Evolutionary conservation across 371 early-diverging fungal species (phyloP).

Genomic region (Actinomucor elegans): DNA sequence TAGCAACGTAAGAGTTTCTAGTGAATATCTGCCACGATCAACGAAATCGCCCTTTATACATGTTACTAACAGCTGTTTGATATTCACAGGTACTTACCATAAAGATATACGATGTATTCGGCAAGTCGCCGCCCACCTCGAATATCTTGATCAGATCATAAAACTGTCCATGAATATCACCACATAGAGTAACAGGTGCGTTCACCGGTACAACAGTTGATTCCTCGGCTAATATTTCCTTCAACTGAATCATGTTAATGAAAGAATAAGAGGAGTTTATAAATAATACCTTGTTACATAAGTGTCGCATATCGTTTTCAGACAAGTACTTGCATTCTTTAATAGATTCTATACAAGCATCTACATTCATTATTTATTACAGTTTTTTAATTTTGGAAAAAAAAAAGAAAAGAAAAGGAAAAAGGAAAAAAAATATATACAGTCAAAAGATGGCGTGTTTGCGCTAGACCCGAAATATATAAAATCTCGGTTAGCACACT

Average conservation of each 20-base stretch:
- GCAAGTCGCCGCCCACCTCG: constrained; percentile 96
- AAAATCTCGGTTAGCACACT: background rate
- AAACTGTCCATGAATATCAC: constrained; percentile 99
- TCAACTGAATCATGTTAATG: constrained; percentile 57
- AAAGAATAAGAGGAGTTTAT: constrained; percentile 1
- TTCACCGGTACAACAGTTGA: constrained; percentile 94
- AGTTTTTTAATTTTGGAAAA: background rate
- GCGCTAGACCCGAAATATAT: background rate
- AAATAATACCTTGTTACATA: constrained; percentile 84
- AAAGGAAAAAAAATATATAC: constrained; percentile 1
- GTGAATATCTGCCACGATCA: constrained; percentile 97
- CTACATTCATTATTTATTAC: constrained; percentile 51
- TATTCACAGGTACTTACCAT: constrained; percentile 58
- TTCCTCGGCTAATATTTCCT: constrained; percentile 92
- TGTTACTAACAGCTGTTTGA: background rate
- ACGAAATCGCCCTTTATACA: constrained; percentile 94
- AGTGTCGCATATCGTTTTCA: constrained; percentile 92
- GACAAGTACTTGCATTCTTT: constrained; percentile 88
- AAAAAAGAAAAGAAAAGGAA: constrained; percentile 1
- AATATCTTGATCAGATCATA: constrained; percentile 98
- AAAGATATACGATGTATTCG: constrained; percentile 96
- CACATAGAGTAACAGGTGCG: constrained; percentile 96
- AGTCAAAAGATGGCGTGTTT: background rate
- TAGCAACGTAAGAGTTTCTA: constrained; percentile 96
- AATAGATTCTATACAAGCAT: constrained; percentile 54